Percentiles rank a stretch among this genome's conserved stretches.
Conservation (phyloP, 768 basidiomycete species). For the Cytidiella melzeri region DNA sequence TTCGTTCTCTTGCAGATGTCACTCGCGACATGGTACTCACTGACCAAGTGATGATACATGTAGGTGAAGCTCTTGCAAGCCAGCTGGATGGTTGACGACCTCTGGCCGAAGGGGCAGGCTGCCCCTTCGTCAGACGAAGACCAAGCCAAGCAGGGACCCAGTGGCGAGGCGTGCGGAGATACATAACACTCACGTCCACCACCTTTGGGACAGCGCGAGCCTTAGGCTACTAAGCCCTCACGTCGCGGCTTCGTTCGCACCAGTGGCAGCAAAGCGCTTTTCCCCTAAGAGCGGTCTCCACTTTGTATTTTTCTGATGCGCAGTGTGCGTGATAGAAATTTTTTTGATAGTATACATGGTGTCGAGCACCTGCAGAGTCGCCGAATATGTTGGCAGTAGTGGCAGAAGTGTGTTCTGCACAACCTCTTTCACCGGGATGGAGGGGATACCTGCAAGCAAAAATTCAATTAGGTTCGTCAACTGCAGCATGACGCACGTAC, state of each 20-base stretch:
- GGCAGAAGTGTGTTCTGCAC: too few species aligned
- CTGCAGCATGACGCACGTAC: constrained; percentile 54
- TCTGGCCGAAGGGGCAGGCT: constrained; percentile 61
- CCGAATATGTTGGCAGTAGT: background rate
- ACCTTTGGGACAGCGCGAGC: too few species aligned
- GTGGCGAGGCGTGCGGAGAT: too few species aligned
- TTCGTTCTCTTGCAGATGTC: constrained; percentile 2
- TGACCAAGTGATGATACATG: background rate
- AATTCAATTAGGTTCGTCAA: too few species aligned
- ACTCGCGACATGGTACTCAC: background rate
- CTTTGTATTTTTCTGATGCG: too few species aligned
- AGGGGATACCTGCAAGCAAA: background rate
- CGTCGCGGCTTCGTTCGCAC: too few species aligned
- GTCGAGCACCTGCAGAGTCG: background rate
- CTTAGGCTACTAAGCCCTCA: too few species aligned
- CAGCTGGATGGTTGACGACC: constrained; percentile 70
- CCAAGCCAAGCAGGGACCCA: background rate
- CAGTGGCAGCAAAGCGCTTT: too few species aligned
- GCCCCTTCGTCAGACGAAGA: constrained; percentile 62
- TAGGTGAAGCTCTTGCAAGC: constrained; percentile 72
- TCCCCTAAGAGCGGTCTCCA: too few species aligned
- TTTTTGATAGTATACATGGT: background rate
- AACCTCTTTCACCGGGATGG: background rate
- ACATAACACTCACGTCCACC: too few species aligned
- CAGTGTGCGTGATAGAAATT: too few species aligned